Conservation (phyloP, 495 filamentous ascomycete species). For the Articulospora tetracladia region DNA sequence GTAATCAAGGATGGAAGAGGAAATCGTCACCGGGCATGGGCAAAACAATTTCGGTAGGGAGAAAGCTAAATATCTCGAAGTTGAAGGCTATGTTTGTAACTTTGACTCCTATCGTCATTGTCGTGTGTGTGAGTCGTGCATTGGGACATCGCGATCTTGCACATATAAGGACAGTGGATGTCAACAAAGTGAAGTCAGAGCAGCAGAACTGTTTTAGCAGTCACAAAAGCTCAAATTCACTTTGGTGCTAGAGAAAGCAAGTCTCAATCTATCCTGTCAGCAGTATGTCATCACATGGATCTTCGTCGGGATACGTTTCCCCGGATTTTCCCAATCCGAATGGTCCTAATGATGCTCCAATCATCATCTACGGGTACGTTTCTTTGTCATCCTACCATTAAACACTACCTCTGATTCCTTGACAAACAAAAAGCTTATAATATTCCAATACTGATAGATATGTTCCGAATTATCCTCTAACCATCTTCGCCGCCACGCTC, state of each 20-base stretch:
- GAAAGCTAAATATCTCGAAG: not conserved
- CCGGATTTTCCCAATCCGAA: conserved; percentile 12
- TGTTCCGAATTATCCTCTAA: conserved; percentile 29
- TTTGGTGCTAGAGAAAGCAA: too few relatives aligned
- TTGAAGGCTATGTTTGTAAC: too few relatives aligned
- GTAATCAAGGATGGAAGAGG: conserved; percentile 5
- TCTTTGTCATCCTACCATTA: too few relatives aligned
- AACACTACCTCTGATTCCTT: not conserved
- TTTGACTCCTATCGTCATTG: too few relatives aligned
- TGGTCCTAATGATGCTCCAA: conserved; percentile 17
- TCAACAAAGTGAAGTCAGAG: too few relatives aligned
- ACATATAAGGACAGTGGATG: too few relatives aligned
- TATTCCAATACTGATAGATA: conserved; percentile 24
- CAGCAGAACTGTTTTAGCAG: too few relatives aligned
- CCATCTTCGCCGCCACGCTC: conserved; percentile 26
- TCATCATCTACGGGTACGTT: conserved; percentile 26
- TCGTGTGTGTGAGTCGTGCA: too few relatives aligned
- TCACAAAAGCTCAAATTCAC: too few relatives aligned
- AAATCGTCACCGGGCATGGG: not conserved
- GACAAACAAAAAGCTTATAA: not conserved
- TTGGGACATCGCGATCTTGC: too few relatives aligned
- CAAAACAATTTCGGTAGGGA: not conserved
- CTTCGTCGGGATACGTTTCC: not conserved
- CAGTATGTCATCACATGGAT: not conserved
- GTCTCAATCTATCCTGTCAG: too few relatives aligned